Evolutionary conservation across 1,139 yeast genomes (phyloP), one percentile per base, ranked within the genome.

Genomic region (Candida gigantensis): DNA sequence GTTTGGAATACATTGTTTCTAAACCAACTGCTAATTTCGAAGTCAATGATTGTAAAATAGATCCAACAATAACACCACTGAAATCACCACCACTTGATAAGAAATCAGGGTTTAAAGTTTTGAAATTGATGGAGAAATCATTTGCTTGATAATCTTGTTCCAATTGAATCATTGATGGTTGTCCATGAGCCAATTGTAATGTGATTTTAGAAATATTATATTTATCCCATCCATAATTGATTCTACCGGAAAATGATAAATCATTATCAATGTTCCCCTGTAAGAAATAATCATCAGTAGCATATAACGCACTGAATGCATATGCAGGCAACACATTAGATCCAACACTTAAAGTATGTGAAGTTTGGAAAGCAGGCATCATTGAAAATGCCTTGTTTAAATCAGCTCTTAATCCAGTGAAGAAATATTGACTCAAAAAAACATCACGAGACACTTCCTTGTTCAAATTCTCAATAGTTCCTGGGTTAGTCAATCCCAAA

Each of bases 391-490:
- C 89, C 75, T 92, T 92, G 71, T 88, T 87, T 55, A 92, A 78
- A 62, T 92, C 98, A 41, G 98, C 98, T 63, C 96, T 84, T 57
- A 94, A 77, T 43, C 99, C 99, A 32, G 96, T 85, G 77, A 92
- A 92, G 65, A 84, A 83, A 70, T 87, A 86, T 60, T 89, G 95
- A 60, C 77, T 81, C 57, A 89, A 77, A 60, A 92, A 88, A 26
- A 90, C 97, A 61, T 90, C 97, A 65, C 92, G 83, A 48, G 90
- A 71, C 41, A 89, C 96, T 67, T 92, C 98, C 68, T 88, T 88
- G 72, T 81, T 84, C 62, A 92, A 73, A 71, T 89, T 88, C 71
- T 92, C 98, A 61, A 88, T 80, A 47, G 96, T 84, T 50, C 97
- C 98, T 37, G 98, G 98, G 68, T 89, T 88, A 52, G 79, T 69